Evolutionary conservation across 225 moss, liverwort and hornwort genomes (phyloP), one percentile per base, ranked within the genome.

Genomic region (Anthoceros angustus): DNA sequence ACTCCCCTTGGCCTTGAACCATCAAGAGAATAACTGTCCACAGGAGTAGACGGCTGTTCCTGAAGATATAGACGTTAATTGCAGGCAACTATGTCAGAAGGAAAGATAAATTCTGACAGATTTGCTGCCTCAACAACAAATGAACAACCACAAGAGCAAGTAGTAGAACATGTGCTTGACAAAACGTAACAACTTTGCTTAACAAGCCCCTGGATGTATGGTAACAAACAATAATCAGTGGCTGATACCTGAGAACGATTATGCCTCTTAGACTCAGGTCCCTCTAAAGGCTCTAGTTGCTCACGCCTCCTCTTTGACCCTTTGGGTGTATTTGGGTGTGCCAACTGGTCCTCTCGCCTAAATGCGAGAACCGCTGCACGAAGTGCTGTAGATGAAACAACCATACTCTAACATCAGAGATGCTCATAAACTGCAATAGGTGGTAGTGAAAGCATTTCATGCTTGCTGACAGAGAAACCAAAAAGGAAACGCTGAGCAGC

Each of bases 311-410:
- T 43, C 86, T 82, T 61, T 84, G 42, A 42, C 70, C 68, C 73
- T 86, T 86, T 70, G 79, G 66, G 64, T 87, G 83, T 61, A 78
- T 68, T 72, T 82, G 86, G 73, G 79, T 78, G 73, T 66, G 75
- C 70, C 75, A 55, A 55, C n/a, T 55, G 76, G 66, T 83, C 88
- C 55, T 84, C 88, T 39, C 82, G 80, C 75, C 80, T 85, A 50
- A 87, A 98, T 42, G 95, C 91, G 42, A 71, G 70, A 63, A 88
- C 88, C 61, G 95, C 95, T 84, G 82, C 91, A 79, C 91, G 82
- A 73, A 98, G 76, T 25, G 87, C 95, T 98, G 80, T 63, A 77
- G 64, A 65, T 18, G 15, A 84, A 70, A 70, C 71, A 76, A 60
- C 48, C 43, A 64, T 20, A 45, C 7, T 42, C 67, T 9, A 24